Evolutionary conservation across 371 early-diverging fungal genomes (phyloP).

Genomic region (Haplosporangium sp.): DNA sequence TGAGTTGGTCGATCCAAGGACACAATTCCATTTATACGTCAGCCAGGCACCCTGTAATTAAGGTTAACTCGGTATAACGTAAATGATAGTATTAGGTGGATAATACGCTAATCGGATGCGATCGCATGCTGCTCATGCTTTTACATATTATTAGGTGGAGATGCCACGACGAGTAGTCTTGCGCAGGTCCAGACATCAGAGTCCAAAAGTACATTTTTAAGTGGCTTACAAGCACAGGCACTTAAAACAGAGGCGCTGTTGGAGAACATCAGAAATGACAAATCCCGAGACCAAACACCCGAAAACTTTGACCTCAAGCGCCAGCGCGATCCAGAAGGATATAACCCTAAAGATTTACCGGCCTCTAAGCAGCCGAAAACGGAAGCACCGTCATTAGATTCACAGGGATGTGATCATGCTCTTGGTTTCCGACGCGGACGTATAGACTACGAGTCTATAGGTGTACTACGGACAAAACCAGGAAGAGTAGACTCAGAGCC

Average conservation of each 20-base stretch:
- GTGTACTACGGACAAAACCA: conserved; percentile 85
- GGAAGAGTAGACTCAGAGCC: conserved; percentile 83
- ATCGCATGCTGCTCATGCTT: background rate
- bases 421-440: conserved; percentile 68
- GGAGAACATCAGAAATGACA: background rate
- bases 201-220: conserved; percentile 49
- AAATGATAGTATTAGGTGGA: background rate
- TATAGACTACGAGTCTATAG: conserved; percentile 63
- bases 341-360: background rate
- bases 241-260: background rate
- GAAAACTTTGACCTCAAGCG: conserved; percentile 16
- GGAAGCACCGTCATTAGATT: background rate
- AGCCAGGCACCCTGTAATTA: conserved; percentile 81
- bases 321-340: background rate
- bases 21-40: conserved; percentile 78
- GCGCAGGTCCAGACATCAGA: conserved; percentile 66
- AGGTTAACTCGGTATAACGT: background rate
- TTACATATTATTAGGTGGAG: conserved; percentile 68
- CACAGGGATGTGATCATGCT: conserved; percentile 2
- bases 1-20: conserved; percentile 20
- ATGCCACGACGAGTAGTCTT: conserved; percentile 77
- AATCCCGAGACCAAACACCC: background rate
- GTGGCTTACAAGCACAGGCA: conserved; percentile 1
- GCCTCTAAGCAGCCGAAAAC: conserved; percentile 4
- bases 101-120: background rate